These are phyloP conservation scores for Daldinia sp. DNA, from an alignment of 2,329 filamentous ascomycete species.

Conservation along the genomic window DNA sequence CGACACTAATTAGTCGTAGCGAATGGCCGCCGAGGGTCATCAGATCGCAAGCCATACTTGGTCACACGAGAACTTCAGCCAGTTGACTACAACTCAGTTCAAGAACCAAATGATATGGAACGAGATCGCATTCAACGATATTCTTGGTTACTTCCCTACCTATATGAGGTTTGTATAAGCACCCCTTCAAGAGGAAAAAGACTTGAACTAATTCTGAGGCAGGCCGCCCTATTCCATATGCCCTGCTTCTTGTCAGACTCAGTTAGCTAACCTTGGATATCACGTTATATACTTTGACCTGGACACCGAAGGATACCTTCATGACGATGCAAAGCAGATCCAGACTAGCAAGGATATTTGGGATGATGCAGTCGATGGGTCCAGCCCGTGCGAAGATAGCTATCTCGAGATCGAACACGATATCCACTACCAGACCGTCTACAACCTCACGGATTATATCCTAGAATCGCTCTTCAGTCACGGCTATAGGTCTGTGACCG, in stretches of 20 bases:
- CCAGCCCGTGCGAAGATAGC: conserved; percentile 48
- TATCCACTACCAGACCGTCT: conserved; percentile 61
- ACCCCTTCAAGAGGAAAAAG: background rate
- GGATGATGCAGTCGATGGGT: conserved; percentile 52
- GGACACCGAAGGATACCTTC: conserved; percentile 52
- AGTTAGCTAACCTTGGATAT: conserved; percentile 50
- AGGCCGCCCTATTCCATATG: conserved; percentile 53
- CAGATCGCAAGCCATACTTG: conserved; percentile 53
- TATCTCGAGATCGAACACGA: conserved; percentile 60
- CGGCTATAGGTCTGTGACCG: conserved; percentile 63
- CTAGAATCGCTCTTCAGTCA: conserved; percentile 56
- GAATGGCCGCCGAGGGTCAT: conserved; percentile 53
- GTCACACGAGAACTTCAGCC: conserved; percentile 53
- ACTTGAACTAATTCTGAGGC: conserved; percentile 26
- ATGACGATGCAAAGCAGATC: conserved; percentile 51
- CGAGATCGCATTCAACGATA: conserved; percentile 53
- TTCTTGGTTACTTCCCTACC: conserved; percentile 52
- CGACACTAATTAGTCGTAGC: conserved; percentile 43
- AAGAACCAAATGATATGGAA: conserved; percentile 53
- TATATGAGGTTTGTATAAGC: conserved; percentile 49
- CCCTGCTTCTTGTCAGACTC: conserved; percentile 45
- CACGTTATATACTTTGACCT: conserved; percentile 51
- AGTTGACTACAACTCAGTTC: conserved; percentile 48
- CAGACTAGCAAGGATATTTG: conserved; percentile 54
- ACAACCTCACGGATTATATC: conserved; percentile 61